A percentile compares a stretch with the other conserved stretches of the same genome.
These are phyloP conservation scores for Ichthyophthirius multifiliis DNA, from an alignment of 169 alveolate genomes.

Conservation along the genomic window DNA sequence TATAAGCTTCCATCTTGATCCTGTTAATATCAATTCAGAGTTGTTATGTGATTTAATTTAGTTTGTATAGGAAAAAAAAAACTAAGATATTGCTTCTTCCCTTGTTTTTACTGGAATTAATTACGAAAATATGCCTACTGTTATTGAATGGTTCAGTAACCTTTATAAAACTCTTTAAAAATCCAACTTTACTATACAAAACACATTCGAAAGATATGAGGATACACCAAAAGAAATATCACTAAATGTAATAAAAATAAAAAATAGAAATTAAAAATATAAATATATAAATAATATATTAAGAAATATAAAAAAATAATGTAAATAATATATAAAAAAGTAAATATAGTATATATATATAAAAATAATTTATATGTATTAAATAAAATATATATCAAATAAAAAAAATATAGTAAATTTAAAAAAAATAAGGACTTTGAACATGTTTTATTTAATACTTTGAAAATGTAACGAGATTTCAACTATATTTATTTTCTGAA, in stretches of 20 bases:
- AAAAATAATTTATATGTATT: no score
- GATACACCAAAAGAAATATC: neutral
- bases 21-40: neutral
- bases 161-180: neutral
- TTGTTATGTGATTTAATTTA: neutral
- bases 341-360: no score
- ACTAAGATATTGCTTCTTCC: neutral
- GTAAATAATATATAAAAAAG: no score
- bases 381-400: no score
- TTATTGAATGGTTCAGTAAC: neutral
- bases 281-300: neutral
- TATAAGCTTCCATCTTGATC: neutral
- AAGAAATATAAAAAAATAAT: no score
- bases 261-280: neutral
- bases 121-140: neutral
- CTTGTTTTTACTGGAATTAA: neutral
- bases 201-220: neutral
- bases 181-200: neutral
- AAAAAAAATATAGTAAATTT: no score
- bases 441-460: neutral
- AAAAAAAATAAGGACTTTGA: neutral
- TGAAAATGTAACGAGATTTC: neutral
- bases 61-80: neutral
- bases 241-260: neutral
- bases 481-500: neutral